phyloP scores from a whole-genome alignment of 2,329 filamentous ascomycete species.

The Diaporthe citrichinensis region DNA sequence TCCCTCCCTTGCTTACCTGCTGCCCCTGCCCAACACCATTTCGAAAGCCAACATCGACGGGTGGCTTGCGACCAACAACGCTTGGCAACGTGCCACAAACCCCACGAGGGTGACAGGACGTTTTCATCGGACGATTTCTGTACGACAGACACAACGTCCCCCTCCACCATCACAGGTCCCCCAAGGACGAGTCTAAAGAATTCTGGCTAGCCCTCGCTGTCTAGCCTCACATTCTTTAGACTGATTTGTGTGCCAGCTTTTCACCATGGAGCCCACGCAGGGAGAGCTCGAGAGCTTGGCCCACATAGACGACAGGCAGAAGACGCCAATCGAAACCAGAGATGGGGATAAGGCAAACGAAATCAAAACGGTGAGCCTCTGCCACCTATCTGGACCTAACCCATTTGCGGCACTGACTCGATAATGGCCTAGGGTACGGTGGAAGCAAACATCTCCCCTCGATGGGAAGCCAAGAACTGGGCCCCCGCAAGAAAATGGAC shows the following conservation, averaged over 20 bases:
- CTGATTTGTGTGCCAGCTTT: not conserved
- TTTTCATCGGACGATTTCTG: not conserved
- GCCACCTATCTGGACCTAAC: accelerated
- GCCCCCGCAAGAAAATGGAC: slow-evolving; percentile 59
- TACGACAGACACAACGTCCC: not conserved
- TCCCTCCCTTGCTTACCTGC: not conserved
- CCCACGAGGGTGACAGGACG: not conserved
- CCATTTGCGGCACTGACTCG: not conserved
- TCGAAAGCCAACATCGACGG: not conserved
- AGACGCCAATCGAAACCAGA: not conserved
- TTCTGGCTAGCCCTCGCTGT: not conserved
- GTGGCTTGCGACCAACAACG: not conserved
- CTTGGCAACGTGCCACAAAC: not conserved
- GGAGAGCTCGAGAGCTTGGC: slow-evolving; percentile 9
- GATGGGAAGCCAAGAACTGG: slow-evolving; percentile 56
- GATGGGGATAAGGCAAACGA: not conserved
- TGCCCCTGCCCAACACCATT: not conserved
- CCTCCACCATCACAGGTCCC: not conserved
- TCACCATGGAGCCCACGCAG: slow-evolving; percentile 7
- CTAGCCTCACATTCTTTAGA: not conserved
- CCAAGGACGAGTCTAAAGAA: not conserved
- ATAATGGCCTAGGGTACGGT: not conserved
- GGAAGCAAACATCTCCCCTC: not conserved
- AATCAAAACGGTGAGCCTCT: not conserved
- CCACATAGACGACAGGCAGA: not conserved